Percentiles rank a stretch among this genome's conserved stretches.
Evolutionary conservation across 257 asterid species (phyloP).

Genomic region (Lycium ferocissimum): DNA sequence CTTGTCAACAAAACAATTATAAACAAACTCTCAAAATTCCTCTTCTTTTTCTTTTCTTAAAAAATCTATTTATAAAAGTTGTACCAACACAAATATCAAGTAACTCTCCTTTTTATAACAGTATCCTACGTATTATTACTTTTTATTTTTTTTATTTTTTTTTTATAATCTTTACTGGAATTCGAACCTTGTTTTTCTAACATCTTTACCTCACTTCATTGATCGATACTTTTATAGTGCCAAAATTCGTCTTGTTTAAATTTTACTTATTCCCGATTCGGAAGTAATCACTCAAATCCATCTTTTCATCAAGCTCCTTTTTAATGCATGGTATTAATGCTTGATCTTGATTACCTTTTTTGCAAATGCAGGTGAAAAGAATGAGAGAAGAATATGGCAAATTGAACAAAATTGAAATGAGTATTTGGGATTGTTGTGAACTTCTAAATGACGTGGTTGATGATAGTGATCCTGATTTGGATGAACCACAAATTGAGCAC

Average conservation of each 20-base stretch:
- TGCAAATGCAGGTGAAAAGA: neutral
- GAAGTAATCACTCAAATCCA: rapidly evolving
- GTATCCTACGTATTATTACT: no score
- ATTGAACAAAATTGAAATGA: constrained; percentile 27
- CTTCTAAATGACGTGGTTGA: constrained; percentile 48
- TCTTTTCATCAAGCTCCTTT: neutral
- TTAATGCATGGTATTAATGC: neutral
- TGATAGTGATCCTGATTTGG: constrained; percentile 27
- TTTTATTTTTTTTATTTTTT: no score
- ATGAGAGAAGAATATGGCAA: constrained; percentile 24
- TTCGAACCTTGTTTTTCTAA: neutral
- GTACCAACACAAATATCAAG: no score
- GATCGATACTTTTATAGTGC: no score
- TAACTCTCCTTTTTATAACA: no score
- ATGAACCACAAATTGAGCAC: constrained; percentile 28
- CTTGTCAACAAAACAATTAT: neutral
- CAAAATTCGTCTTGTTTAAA: no score
- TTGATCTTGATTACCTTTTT: neutral
- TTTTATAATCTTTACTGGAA: no score
- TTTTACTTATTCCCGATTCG: no score
- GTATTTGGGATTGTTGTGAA: constrained; percentile 54
- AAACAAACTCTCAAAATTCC: neutral
- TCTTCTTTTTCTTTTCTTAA: no score
- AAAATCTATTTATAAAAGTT: no score
- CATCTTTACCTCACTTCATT: no score